Evolutionary conservation across 257 asterid species (phyloP).

Genomic region (Capsicum pubescens): DNA sequence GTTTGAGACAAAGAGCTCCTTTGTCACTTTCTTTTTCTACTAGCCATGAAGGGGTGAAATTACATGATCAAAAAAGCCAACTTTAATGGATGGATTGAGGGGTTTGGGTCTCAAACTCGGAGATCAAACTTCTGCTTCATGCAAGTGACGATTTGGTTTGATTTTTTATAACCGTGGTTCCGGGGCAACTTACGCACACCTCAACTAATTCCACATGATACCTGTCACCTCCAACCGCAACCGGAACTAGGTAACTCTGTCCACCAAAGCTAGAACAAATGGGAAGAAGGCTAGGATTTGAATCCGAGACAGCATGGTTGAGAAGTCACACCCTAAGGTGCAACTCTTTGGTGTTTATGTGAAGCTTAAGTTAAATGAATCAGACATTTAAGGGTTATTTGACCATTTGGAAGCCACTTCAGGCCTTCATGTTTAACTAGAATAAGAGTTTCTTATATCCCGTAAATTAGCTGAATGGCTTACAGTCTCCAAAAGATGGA

Average conservation of each 20-base stretch:
- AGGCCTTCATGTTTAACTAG: no score
- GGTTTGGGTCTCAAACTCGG: background rate
- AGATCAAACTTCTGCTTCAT: no score
- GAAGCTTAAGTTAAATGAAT: no score
- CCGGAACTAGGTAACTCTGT: background rate
- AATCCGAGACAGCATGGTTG: no score
- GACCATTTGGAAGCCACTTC: no score
- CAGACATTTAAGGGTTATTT: no score
- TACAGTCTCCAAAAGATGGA: background rate
- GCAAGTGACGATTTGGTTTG: background rate
- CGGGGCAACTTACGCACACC: background rate
- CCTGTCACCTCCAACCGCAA: no score
- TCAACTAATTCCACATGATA: background rate
- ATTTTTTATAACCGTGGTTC: background rate
- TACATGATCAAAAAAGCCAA: background rate
- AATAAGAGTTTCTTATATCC: background rate
- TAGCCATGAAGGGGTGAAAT: background rate
- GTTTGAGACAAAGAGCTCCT: background rate
- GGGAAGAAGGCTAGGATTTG: background rate
- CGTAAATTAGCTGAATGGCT: background rate
- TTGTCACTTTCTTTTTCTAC: background rate
- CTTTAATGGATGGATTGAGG: constrained; percentile 4
- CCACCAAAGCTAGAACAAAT: background rate
- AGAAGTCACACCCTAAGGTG: no score
- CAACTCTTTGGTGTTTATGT: no score